Conservation (phyloP, 2,329 filamentous ascomycete genomes). For the Ascochyta viciae-villosae region DNA sequence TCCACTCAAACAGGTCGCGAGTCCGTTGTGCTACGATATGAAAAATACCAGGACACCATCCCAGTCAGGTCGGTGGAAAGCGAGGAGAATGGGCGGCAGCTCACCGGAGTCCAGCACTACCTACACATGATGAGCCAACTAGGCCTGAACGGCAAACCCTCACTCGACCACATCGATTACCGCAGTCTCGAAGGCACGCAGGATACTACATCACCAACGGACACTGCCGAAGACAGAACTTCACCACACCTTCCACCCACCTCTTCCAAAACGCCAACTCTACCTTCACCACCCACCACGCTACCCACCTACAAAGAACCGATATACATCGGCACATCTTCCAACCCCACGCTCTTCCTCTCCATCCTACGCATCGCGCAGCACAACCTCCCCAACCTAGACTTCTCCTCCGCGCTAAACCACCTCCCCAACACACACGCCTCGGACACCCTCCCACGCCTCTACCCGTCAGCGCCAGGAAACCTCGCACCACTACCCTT, state of each 20-base stretch:
- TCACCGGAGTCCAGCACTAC: conserved; percentile 2
- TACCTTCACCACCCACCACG: neutral
- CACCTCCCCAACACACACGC: conserved; percentile 29
- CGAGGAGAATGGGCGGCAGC: neutral
- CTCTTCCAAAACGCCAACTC: neutral
- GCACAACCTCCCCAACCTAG: conserved; percentile 24
- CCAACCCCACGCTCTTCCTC: conserved; percentile 27
- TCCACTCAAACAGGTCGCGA: neutral
- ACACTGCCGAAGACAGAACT: no score
- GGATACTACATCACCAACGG: neutral
- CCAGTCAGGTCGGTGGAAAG: conserved; percentile 3
- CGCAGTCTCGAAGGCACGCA: neutral
- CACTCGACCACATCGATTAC: conserved; percentile 4
- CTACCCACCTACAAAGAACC: neutral
- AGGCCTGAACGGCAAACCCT: neutral
- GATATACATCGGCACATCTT: conserved; percentile 27
- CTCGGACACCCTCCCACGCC: conserved; percentile 5
- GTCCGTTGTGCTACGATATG: neutral
- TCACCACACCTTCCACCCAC: neutral
- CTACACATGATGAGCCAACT: neutral
- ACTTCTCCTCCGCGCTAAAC: conserved; percentile 25
- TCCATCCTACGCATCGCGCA: conserved; percentile 32
- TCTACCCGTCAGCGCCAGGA: neutral
- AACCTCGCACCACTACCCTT: neutral
- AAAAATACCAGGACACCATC: conserved; percentile 4